Percentiles rank a stretch among this genome's conserved stretches.
phyloP scores from a whole-genome alignment of 805 yeast genomes.

The Saccharomycopsis guyanensis region DNA sequence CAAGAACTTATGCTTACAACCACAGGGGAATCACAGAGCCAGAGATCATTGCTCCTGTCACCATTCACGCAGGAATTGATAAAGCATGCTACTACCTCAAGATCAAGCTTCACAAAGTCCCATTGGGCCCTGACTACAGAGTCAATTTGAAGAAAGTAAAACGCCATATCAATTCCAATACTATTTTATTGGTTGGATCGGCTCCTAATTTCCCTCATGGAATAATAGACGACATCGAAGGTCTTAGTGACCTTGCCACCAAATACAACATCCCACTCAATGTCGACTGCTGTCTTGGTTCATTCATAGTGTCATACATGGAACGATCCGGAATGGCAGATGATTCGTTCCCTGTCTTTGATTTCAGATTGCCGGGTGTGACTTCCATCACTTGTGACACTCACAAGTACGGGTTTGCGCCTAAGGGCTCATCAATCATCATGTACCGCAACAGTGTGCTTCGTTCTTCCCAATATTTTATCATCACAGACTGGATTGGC shows the following conservation, averaged over 20 bases:
- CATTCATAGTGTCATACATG: conserved; percentile 79
- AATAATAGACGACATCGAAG: conserved; percentile 80
- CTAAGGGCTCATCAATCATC: conserved; percentile 89
- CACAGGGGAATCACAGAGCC: conserved; percentile 58
- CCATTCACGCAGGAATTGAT: conserved; percentile 92
- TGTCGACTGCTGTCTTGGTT: conserved; percentile 94
- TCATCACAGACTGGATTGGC: conserved; percentile 82
- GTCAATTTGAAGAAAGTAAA: conserved; percentile 60
- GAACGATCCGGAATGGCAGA: conserved; percentile 39
- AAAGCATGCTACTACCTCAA: conserved; percentile 90
- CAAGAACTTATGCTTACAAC: conserved; percentile 64
- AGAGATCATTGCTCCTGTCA: conserved; percentile 81
- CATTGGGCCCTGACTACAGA: conserved; percentile 61
- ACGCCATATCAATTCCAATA: conserved; percentile 64
- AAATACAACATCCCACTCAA: conserved; percentile 75
- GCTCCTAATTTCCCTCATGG: conserved; percentile 99
- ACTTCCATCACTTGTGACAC: conserved; percentile 98
- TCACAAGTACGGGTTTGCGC: conserved; percentile 98
- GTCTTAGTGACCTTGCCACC: conserved; percentile 57
- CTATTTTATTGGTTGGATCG: conserved; percentile 81
- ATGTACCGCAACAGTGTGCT: conserved; percentile 71
- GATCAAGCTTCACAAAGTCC: conserved; percentile 76
- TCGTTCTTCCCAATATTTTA: conserved; percentile 76
- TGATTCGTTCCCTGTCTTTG: conserved; percentile 47
- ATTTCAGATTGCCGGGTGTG: conserved; percentile 84